These are phyloP conservation scores for Anisodus acutangulus DNA, from an alignment of 257 asterid species.

Conservation along the genomic window DNA sequence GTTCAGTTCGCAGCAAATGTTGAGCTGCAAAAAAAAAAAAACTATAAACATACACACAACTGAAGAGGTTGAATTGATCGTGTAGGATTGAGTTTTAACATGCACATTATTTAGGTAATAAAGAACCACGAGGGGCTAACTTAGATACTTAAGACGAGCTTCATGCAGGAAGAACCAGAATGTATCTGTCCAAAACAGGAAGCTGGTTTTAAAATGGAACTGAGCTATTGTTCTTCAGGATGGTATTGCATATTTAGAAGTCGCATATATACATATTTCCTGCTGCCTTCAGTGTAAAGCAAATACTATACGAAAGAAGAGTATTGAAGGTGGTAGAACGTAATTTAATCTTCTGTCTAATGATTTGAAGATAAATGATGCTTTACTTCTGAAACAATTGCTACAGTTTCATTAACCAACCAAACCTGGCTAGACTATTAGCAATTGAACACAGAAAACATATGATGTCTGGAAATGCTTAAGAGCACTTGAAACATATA, in stretches of 20 bases:
- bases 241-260: background rate
- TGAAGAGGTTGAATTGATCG: background rate
- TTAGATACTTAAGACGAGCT: background rate
- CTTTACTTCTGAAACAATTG: background rate
- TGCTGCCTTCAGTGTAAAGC: background rate
- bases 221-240: background rate
- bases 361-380: background rate
- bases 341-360: background rate
- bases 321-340: background rate
- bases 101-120: background rate
- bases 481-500: background rate
- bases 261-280: background rate
- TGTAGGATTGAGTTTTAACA: background rate
- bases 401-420: background rate
- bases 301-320: background rate
- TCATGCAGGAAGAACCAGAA: background rate
- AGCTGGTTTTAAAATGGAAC: background rate
- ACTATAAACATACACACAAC: background rate
- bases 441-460: background rate
- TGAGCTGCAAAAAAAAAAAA: constrained; percentile 49
- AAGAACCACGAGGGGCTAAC: constrained; percentile 8
- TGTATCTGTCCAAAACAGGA: background rate
- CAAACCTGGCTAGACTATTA: background rate
- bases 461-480: background rate
- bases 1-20: constrained; percentile 68